A percentile compares a stretch with the other conserved stretches of the same genome.
These are phyloP conservation scores for Aureobasidium sp. DNA, from an alignment of 2,329 filamentous ascomycete genomes.

Conservation along the genomic window DNA sequence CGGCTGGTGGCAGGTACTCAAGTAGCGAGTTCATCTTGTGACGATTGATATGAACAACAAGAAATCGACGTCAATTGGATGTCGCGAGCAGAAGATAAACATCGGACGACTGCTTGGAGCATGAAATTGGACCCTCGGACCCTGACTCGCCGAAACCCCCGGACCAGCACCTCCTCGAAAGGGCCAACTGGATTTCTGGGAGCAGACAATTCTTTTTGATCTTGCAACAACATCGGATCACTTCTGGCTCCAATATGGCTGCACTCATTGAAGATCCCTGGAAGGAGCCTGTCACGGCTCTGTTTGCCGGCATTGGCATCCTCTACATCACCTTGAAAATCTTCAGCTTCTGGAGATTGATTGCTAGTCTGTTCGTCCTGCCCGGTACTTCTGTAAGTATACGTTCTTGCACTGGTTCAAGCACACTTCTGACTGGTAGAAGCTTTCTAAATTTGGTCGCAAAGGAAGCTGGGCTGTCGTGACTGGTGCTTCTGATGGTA, in stretches of 20 bases:
- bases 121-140: constrained; percentile 10
- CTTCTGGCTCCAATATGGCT: background rate
- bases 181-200: background rate
- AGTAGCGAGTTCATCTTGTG: constrained; percentile 25
- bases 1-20: constrained; percentile 35
- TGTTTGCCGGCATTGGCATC: constrained; percentile 32
- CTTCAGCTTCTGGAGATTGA: constrained; percentile 40
- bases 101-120: background rate
- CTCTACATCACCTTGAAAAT: constrained; percentile 34
- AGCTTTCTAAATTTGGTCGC: constrained; percentile 86
- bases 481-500: constrained; percentile 90
- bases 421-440: constrained; percentile 15
- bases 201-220: background rate
- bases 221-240: background rate
- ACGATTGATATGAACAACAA: no score
- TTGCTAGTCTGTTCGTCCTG: constrained; percentile 43
- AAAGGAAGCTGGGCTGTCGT: constrained; percentile 91
- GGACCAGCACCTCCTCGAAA: background rate
- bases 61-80: background rate
- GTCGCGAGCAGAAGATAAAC: background rate
- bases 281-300: constrained; percentile 27
- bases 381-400: constrained; percentile 40
- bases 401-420: background rate
- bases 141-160: constrained; percentile 3
- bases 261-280: constrained; percentile 21